Percentiles rank a stretch among this genome's conserved stretches.
phyloP scores from a whole-genome alignment of 371 early-diverging fungal genomes.

The Apophysomyces ossiformis region DNA sequence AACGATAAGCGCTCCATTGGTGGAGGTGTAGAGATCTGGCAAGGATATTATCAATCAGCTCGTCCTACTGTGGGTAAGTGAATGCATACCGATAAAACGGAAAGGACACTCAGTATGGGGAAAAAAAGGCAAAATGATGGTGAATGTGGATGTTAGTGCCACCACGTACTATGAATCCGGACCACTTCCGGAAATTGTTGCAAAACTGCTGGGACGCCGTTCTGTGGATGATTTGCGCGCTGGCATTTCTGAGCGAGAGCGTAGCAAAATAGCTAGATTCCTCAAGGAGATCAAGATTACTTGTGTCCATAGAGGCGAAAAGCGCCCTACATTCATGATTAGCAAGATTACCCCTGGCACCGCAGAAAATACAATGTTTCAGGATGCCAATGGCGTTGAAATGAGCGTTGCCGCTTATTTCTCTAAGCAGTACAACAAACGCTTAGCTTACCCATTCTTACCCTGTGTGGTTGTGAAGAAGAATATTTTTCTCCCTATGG shows the following conservation, averaged over 20 bases:
- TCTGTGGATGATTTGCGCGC: conserved; percentile 67
- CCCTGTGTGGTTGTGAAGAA: conserved; percentile 82
- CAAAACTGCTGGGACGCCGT: conserved; percentile 64
- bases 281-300: conserved; percentile 72
- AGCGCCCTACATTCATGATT: conserved; percentile 69
- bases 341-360: conserved; percentile 64
- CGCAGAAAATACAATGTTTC: conserved; percentile 72
- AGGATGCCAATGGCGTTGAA: conserved; percentile 38
- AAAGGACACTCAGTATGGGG: too few relatives aligned
- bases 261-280: conserved; percentile 65
- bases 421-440: conserved; percentile 62
- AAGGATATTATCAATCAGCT: conserved; percentile 88
- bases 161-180: conserved; percentile 85
- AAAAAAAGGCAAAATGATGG: conserved; percentile 53
- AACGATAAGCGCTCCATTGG: conserved; percentile 58
- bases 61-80: conserved; percentile 68
- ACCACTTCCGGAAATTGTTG: conserved; percentile 61
- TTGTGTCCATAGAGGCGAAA: conserved; percentile 76
- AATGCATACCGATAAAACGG: not conserved
- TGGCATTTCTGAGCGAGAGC: conserved; percentile 60
- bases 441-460: conserved; percentile 74
- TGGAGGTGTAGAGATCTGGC: conserved; percentile 90
- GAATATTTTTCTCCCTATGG: conserved; percentile 78
- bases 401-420: conserved; percentile 82
- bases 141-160: conserved; percentile 88